Evolutionary conservation across 805 yeast genomes (phyloP).

Genomic region (Kuraishia floccosa): DNA sequence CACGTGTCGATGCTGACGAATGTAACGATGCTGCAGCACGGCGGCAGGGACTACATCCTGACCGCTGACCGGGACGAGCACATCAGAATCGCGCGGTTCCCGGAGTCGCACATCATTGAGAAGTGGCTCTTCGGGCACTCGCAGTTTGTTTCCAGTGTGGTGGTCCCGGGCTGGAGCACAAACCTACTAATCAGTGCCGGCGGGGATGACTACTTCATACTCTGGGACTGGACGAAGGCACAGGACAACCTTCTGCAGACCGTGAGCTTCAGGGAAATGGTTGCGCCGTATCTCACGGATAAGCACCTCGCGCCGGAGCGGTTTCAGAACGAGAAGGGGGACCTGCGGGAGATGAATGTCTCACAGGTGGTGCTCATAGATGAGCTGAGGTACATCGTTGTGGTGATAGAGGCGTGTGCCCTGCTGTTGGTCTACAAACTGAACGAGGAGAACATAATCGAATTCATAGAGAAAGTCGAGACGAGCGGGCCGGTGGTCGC

Average conservation of each 20-base stretch:
- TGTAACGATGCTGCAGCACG: slow-evolving; percentile 26
- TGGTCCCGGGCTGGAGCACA: slow-evolving; percentile 39
- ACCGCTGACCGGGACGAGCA: slow-evolving; percentile 96
- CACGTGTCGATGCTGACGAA: slow-evolving; percentile 94
- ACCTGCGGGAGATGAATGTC: slow-evolving; percentile 40
- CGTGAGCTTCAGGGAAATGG: slow-evolving; percentile 27
- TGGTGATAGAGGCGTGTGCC: slow-evolving; percentile 35
- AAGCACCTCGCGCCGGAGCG: slow-evolving; percentile 55
- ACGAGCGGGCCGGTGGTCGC: slow-evolving; percentile 13
- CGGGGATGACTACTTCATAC: slow-evolving; percentile 66
- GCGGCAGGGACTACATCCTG: slow-evolving; percentile 42
- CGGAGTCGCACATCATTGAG: slow-evolving; percentile 67
- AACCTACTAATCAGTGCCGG: slow-evolving; percentile 70
- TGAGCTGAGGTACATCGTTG: slow-evolving; percentile 20
- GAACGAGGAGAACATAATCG: slow-evolving; percentile 15
- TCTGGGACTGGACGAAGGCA: slow-evolving; percentile 65
- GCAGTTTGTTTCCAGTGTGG: slow-evolving; percentile 66
- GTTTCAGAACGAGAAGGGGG: slow-evolving; percentile 40
- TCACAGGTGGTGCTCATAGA: slow-evolving; percentile 19
- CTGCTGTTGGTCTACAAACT: slow-evolving; percentile 26
- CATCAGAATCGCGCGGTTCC: slow-evolving; percentile 72
- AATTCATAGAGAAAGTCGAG: slow-evolving; percentile 20
- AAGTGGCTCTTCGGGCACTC: slow-evolving; percentile 80
- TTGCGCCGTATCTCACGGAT: slow-evolving; percentile 35
- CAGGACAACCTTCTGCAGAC: slow-evolving; percentile 33